Conservation (phyloP, 352 stramenopile genomes). For the Phytophthora lateralis region DNA sequence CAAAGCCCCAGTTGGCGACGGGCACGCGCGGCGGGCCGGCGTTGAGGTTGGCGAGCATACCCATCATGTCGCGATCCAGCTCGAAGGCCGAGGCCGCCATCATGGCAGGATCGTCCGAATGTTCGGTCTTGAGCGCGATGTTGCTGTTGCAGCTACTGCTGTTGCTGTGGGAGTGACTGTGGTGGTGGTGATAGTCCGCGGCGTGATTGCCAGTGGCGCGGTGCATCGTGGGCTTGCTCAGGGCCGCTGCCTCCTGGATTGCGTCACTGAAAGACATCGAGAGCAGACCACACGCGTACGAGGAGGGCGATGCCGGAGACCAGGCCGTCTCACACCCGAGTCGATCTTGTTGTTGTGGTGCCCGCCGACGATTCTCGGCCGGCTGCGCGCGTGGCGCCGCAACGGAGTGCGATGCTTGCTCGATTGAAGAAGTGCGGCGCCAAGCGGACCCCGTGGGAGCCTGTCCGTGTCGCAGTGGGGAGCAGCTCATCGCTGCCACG, state of each 20-base stretch:
- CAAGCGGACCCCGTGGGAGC: neutral
- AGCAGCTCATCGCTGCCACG: conserved; percentile 1
- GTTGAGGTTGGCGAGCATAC: conserved; percentile 38
- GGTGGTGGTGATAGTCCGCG: neutral
- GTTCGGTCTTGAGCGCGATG: conserved; percentile 12
- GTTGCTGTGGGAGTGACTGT: neutral
- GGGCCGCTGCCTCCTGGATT: conserved; percentile 7
- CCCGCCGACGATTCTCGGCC: neutral
- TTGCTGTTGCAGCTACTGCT: too few relatives aligned
- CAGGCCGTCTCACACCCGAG: conserved; percentile 14
- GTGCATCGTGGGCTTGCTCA: conserved; percentile 14
- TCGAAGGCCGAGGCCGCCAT: conserved; percentile 19
- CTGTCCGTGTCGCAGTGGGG: conserved; percentile 23
- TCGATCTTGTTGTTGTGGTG: conserved; percentile 23
- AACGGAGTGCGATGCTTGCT: neutral
- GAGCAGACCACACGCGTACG: conserved; percentile 12
- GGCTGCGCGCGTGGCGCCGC: too few relatives aligned
- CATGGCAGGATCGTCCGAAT: conserved; percentile 7
- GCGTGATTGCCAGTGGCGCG: conserved; percentile 8
- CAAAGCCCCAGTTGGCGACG: conserved; percentile 21
- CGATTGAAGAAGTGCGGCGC: conserved; percentile 22
- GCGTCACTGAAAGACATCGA: conserved; percentile 19
- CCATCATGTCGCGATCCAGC: conserved; percentile 40
- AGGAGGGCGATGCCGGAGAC: conserved; percentile 27
- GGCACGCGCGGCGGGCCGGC: conserved; percentile 11